Conservation (phyloP, 108 stramenopile species). For the Nitzschia putrida region DNA sequence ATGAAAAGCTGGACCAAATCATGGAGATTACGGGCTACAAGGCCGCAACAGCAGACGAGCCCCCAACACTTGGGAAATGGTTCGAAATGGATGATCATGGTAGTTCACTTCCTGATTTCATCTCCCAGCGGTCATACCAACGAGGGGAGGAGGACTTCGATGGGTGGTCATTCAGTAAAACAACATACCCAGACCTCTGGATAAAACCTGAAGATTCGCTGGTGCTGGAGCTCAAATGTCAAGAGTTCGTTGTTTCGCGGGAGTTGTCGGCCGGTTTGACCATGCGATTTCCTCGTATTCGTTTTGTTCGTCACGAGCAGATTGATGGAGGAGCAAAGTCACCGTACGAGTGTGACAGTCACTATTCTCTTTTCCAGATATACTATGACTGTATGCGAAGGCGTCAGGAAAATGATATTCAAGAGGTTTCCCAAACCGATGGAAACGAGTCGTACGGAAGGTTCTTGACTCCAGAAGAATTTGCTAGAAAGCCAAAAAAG, state of each 20-base stretch:
- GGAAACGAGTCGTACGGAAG: slow-evolving; percentile 7
- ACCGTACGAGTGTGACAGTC: slow-evolving; percentile 45
- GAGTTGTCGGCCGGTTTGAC: slow-evolving; percentile 67
- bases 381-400: slow-evolving; percentile 39
- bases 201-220: slow-evolving; percentile 77
- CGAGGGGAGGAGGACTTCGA: slow-evolving; percentile 42
- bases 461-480: slow-evolving; percentile 73
- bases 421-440: neutral
- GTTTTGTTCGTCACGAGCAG: slow-evolving; percentile 50
- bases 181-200: slow-evolving; percentile 65
- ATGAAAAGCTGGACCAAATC: slow-evolving; percentile 36
- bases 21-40: slow-evolving; percentile 56
- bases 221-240: slow-evolving; percentile 71
- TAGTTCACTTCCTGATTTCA: slow-evolving; percentile 58
- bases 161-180: slow-evolving; percentile 61
- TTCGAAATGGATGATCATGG: slow-evolving; percentile 45
- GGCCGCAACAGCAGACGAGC: slow-evolving; percentile 34
- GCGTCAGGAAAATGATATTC: slow-evolving; percentile 26
- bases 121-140: slow-evolving; percentile 67
- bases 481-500: slow-evolving; percentile 39
- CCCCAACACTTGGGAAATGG: slow-evolving; percentile 61
- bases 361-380: slow-evolving; percentile 41
- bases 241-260: slow-evolving; percentile 55
- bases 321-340: slow-evolving; percentile 50
- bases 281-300: slow-evolving; percentile 77